These are phyloP conservation scores for Nelumbo lutea DNA, from an alignment of 164 flowering plant species.

Conservation along the genomic window DNA sequence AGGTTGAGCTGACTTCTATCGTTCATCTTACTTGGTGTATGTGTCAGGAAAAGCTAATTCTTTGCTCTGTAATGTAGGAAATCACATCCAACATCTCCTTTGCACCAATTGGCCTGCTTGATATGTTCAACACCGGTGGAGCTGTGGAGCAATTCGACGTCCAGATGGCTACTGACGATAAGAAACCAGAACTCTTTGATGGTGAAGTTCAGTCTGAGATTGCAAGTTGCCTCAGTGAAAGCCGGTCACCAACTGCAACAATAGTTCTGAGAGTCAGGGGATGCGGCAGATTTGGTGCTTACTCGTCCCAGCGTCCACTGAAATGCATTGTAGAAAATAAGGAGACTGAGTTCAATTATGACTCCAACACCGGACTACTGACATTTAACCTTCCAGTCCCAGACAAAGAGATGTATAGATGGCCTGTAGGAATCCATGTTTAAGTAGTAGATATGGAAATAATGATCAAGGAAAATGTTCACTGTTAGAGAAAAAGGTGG, in stretches of 20 bases:
- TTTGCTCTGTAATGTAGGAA: constrained; percentile 40
- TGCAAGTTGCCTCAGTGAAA: constrained; percentile 25
- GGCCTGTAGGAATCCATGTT: constrained; percentile 45
- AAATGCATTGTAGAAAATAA: constrained; percentile 46
- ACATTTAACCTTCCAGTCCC: constrained; percentile 50
- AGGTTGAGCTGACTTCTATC: no score
- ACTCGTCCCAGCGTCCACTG: constrained; percentile 70
- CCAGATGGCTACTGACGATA: constrained; percentile 21
- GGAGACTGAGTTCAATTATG: constrained; percentile 47
- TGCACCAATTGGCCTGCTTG: constrained; percentile 84
- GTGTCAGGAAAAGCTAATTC: no score
- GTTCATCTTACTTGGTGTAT: no score
- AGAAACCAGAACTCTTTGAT: constrained; percentile 35
- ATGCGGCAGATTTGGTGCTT: constrained; percentile 76
- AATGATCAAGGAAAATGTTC: neutral
- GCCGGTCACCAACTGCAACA: constrained; percentile 44
- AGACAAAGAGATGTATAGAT: constrained; percentile 39
- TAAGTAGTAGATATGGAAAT: constrained; percentile 14
- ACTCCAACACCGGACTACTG: constrained; percentile 45
- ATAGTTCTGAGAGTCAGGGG: constrained; percentile 58
- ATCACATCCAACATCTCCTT: constrained; percentile 53
- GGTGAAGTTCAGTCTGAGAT: constrained; percentile 40
- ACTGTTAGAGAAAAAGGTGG: neutral
- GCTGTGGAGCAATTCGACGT: constrained; percentile 65
- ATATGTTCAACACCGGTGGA: constrained; percentile 84